phyloP scores from a whole-genome alignment of 2,329 filamentous ascomycete genomes.

The Fusarium fujikuroi region DNA sequence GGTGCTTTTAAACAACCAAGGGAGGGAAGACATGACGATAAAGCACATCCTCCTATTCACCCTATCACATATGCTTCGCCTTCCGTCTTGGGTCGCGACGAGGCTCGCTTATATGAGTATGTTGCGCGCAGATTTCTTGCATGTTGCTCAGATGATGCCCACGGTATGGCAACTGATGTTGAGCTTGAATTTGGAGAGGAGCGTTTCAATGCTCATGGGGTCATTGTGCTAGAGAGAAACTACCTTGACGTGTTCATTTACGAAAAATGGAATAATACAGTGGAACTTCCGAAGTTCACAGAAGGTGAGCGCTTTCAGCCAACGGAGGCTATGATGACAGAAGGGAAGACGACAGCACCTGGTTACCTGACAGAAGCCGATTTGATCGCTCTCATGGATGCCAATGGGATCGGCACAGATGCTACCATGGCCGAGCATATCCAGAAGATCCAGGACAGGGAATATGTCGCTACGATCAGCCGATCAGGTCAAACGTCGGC shows the following conservation, averaged over 20 bases:
- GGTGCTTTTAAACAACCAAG: conserved; percentile 85
- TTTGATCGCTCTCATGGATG: conserved; percentile 96
- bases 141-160: conserved; percentile 94
- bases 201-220: conserved; percentile 81
- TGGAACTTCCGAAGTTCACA: conserved; percentile 81
- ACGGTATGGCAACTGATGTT: conserved; percentile 85
- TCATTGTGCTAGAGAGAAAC: conserved; percentile 88
- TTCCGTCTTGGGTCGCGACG: conserved; percentile 70
- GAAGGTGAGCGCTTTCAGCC: conserved; percentile 87
- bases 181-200: conserved; percentile 88
- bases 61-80: conserved; percentile 86
- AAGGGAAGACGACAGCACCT: conserved; percentile 89
- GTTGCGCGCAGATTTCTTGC: conserved; percentile 91
- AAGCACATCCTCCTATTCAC: conserved; percentile 97
- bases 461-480: conserved; percentile 79
- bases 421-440: conserved; percentile 99
- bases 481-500: conserved; percentile 51
- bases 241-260: conserved; percentile 97
- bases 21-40: conserved; percentile 89
- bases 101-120: conserved; percentile 89
- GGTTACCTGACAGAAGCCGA: conserved; percentile 94
- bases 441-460: conserved; percentile 88
- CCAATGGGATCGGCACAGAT: conserved; percentile 97
- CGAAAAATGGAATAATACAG: conserved; percentile 93
- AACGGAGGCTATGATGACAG: conserved; percentile 86